Conservation (phyloP, 176 grass and related monocot genomes). For the Avena atlantica region DNA sequence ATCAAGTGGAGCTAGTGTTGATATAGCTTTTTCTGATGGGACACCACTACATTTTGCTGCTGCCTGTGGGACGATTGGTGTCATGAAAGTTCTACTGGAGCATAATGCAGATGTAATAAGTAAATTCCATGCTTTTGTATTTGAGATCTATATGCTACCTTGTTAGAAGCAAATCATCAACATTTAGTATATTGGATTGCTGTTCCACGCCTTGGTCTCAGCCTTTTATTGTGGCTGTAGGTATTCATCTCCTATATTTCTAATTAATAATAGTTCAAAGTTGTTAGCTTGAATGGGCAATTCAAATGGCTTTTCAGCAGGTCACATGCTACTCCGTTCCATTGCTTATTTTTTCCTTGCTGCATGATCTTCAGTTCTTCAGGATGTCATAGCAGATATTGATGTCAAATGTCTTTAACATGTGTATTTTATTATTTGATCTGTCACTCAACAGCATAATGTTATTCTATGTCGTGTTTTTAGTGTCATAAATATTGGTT, state of each 20-base stretch:
- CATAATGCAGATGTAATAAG: constrained; percentile 25
- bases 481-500: constrained; percentile 9
- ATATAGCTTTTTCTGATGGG: not conserved
- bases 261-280: not conserved
- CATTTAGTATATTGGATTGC: not conserved
- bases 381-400: not conserved
- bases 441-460: not conserved
- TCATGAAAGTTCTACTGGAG: constrained; percentile 11
- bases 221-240: not conserved
- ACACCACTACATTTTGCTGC: constrained; percentile 24
- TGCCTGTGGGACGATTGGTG: constrained; percentile 4
- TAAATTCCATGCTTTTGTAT: not conserved
- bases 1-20: not conserved
- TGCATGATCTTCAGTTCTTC: not conserved
- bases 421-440: constrained; percentile 15
- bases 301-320: constrained; percentile 1
- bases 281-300: not conserved
- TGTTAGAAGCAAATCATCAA: not conserved
- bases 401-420: not conserved
- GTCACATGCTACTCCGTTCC: not conserved
- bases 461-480: not conserved
- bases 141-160: not conserved
- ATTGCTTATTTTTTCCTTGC: not conserved
- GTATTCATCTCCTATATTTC: constrained; percentile 21
- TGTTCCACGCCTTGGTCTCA: not conserved